Evolutionary conservation across 495 filamentous ascomycete species (phyloP), one percentile per base, ranked within the genome.

Genomic region (Bryoglossum gracile): DNA sequence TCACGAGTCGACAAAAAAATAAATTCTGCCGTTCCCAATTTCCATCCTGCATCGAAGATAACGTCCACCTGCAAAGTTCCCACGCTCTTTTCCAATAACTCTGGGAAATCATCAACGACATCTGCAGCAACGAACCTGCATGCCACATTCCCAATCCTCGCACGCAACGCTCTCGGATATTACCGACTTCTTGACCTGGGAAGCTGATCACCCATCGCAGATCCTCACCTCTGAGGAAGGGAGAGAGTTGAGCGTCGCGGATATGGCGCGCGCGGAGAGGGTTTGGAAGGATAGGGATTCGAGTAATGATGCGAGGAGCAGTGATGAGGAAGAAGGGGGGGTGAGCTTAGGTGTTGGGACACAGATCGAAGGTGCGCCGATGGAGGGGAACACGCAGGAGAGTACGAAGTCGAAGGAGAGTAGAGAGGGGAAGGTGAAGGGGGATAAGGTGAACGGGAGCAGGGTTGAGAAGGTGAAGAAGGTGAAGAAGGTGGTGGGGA

Each of bases 111-210:
- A n/a, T n/a, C n/a, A n/a, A n/a, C n/a, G n/a, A n/a, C n/a, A n/a
- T n/a, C n/a, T n/a, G n/a, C n/a, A n/a, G n/a, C n/a, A n/a, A 37
- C 4, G 14, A 11, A 18, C 8, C 16, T 37, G 9, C 14, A 37
- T 37, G 34, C 28, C 28, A 6, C 28, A 32, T 13, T 32, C 28
- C 28, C 6, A 8, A 6, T 32, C 8, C n/a, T n/a, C n/a, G n/a
- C 35, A 10, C 16, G 10, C 13, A 26, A 4, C 19, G 16, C 9
- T 30, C 37, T 48, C 45, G 14, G 51, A 54, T 18, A 48, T 54
- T 11, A 34, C 55, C 19, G 41, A 43, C 13, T 54, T 57, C 32
- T 46, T 36, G 14, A 41, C 35, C 23, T 57, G 55, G 55, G 50
- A 57, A 47, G 33, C 37, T 9, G n/a, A 24, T 4, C 36, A 51